Percentiles rank a stretch among this genome's conserved stretches.
These are phyloP conservation scores for Monosporascus sp. DNA, from an alignment of 2,329 filamentous ascomycete species.

Conservation along the genomic window DNA sequence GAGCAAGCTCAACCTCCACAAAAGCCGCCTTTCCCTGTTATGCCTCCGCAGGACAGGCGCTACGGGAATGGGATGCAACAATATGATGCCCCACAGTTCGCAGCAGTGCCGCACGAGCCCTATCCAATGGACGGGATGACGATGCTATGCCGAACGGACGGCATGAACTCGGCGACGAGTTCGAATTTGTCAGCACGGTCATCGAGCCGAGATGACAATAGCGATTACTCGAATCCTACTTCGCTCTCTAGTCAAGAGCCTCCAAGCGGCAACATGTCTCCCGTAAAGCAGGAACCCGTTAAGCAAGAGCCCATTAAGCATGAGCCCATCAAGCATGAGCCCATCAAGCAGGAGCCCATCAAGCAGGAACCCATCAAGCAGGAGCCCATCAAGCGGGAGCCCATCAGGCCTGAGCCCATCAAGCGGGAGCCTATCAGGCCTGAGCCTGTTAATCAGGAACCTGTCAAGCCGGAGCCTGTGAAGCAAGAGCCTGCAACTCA, in stretches of 20 bases:
- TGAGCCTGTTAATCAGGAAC: constrained; percentile 51
- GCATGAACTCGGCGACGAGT: constrained; percentile 46
- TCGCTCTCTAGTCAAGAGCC: constrained; percentile 85
- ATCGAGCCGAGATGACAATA: constrained; percentile 81
- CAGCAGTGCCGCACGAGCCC: constrained; percentile 79
- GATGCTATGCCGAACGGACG: constrained; percentile 80
- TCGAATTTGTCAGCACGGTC: constrained; percentile 58
- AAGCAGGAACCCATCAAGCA: constrained; percentile 62
- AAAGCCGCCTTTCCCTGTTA: constrained; percentile 2
- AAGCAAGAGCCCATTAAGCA: constrained; percentile 55
- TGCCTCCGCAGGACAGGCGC: constrained; percentile 19
- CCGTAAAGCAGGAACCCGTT: constrained; percentile 57
- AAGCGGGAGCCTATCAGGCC: constrained; percentile 53
- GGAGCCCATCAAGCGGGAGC: constrained; percentile 39
- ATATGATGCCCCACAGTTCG: constrained; percentile 55
- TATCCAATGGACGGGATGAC: constrained; percentile 97
- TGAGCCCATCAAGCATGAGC: constrained; percentile 54
- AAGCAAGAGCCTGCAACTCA: constrained; percentile 53
- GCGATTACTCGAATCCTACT: constrained; percentile 84
- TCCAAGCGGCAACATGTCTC: constrained; percentile 67
- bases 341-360: constrained; percentile 44
- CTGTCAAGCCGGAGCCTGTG: constrained; percentile 60
- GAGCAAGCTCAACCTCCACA: neutral
- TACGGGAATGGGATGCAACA: constrained; percentile 19
- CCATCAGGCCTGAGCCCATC: constrained; percentile 55